These are phyloP conservation scores for Pseudonectria buxi DNA, from an alignment of 2,329 filamentous ascomycete species.

Conservation along the genomic window DNA sequence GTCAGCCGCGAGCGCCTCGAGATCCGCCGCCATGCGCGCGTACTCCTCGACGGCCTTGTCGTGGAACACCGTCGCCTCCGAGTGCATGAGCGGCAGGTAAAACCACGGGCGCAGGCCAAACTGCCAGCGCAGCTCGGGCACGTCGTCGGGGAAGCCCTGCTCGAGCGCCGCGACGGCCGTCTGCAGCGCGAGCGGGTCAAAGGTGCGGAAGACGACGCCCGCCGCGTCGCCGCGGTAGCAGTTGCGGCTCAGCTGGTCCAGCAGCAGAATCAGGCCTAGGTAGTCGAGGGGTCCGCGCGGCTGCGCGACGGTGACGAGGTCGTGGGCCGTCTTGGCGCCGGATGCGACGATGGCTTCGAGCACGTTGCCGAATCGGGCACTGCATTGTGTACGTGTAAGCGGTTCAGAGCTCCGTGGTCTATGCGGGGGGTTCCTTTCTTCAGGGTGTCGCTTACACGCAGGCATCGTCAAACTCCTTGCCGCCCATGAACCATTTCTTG, in stretches of 20 bases:
- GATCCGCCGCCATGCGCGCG: conserved; percentile 25
- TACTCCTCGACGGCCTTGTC: conserved; percentile 28
- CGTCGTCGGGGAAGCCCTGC: conserved; percentile 21
- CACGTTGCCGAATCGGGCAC: conserved; percentile 25
- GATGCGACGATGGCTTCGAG: conserved; percentile 27
- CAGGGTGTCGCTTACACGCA: conserved; percentile 30
- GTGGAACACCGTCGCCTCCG: conserved; percentile 43
- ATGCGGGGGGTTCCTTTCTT: no score
- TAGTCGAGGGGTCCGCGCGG: conserved; percentile 27
- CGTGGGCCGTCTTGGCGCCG: conserved; percentile 19
- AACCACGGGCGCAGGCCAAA: conserved; percentile 47
- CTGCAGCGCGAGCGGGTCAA: conserved; percentile 47
- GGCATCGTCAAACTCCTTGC: conserved; percentile 27
- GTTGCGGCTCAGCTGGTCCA: conserved; percentile 60
- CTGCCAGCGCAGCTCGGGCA: conserved; percentile 26
- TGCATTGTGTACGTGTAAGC: conserved; percentile 5
- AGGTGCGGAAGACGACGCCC: conserved; percentile 42
- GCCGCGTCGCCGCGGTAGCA: conserved; percentile 46
- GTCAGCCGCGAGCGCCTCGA: conserved; percentile 24
- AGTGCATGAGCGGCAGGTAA: conserved; percentile 54
- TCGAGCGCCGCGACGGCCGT: conserved; percentile 33
- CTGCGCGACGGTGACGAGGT: conserved; percentile 22
- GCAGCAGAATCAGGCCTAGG: conserved; percentile 48
- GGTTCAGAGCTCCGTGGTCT: no score
- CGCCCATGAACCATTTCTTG: conserved; percentile 29